phyloP scores from a whole-genome alignment of 371 early-diverging fungal genomes.

The Dichotomocladium elegans region DNA sequence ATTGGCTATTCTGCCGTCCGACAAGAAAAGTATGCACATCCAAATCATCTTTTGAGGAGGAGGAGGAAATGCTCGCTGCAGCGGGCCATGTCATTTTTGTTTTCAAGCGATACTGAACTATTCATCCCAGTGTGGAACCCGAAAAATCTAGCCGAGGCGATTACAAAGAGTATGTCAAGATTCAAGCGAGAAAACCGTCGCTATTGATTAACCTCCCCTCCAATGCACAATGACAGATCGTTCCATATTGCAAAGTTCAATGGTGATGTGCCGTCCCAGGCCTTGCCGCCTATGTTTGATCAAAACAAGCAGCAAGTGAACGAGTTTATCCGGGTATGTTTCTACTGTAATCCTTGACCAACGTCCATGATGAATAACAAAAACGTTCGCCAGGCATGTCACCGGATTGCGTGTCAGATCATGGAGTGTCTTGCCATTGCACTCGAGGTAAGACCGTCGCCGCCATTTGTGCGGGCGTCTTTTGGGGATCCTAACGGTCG shows the following conservation, averaged over 20 bases:
- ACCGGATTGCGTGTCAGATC: slow-evolving; percentile 13
- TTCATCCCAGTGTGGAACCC: slow-evolving; percentile 40
- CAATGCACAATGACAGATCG: slow-evolving; percentile 27
- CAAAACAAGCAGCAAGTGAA: slow-evolving; percentile 3
- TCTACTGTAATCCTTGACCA: not conserved
- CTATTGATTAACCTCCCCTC: too few species aligned
- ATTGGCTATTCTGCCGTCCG: slow-evolving; percentile 22
- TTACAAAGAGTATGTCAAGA: slow-evolving; percentile 46
- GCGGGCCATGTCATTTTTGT: not conserved
- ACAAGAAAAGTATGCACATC: slow-evolving; percentile 25
- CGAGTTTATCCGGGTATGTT: slow-evolving; percentile 12
- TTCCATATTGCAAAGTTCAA: slow-evolving; percentile 41
- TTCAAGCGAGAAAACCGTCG: too few species aligned
- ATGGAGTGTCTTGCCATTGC: slow-evolving; percentile 15
- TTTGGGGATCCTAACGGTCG: too few species aligned
- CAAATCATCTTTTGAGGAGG: not conserved
- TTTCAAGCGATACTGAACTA: slow-evolving; percentile 3
- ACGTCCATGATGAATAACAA: not conserved
- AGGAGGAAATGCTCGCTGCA: not conserved
- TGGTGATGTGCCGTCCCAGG: slow-evolving; percentile 10
- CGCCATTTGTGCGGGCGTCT: not conserved
- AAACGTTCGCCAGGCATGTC: slow-evolving; percentile 7
- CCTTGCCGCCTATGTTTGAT: slow-evolving; percentile 13
- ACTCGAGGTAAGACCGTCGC: slow-evolving; percentile 12
- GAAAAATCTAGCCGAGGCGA: slow-evolving; percentile 36